These are phyloP conservation scores for Crithidia sp. DNA, from an alignment of 208 protist genomes.

Conservation along the genomic window DNA sequence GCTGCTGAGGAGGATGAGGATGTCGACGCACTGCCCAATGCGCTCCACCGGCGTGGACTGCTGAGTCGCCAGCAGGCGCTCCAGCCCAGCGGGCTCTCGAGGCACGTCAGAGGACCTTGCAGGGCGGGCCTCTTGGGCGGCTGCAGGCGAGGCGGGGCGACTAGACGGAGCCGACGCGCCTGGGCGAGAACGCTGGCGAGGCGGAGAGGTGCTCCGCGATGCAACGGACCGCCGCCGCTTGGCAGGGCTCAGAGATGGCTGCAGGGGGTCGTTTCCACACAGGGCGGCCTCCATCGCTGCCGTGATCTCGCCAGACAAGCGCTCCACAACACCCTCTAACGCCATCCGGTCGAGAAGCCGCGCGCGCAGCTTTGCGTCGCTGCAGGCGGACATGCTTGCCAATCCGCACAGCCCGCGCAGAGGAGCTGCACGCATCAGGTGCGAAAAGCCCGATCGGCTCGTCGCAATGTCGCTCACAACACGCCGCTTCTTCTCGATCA, in stretches of 20 bases:
- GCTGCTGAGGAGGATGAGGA: conserved; percentile 72
- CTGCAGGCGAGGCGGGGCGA: conserved; percentile 6
- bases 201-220: conserved; percentile 4
- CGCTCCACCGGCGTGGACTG: conserved; percentile 42
- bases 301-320: conserved; percentile 52
- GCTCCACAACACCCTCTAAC: conserved; percentile 67
- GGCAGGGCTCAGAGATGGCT: conserved; percentile 6
- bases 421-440: conserved; percentile 56
- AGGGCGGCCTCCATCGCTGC: conserved; percentile 20
- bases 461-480: conserved; percentile 68
- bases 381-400: conserved; percentile 67
- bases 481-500: conserved; percentile 75
- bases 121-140: neutral
- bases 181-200: conserved; percentile 19
- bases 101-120: neutral
- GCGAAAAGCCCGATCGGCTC: conserved; percentile 48
- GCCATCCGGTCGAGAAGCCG: conserved; percentile 79
- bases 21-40: conserved; percentile 76
- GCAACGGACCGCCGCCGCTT: conserved; percentile 13
- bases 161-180: neutral
- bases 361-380: conserved; percentile 61
- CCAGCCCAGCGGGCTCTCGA: conserved; percentile 9
- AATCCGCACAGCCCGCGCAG: conserved; percentile 67
- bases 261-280: neutral
- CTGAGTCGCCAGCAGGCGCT: conserved; percentile 17